A percentile compares a stretch with the other conserved stretches of the same genome.
Evolutionary conservation across 371 early-diverging fungal genomes (phyloP).

Genomic region (Mucor circinelloides): DNA sequence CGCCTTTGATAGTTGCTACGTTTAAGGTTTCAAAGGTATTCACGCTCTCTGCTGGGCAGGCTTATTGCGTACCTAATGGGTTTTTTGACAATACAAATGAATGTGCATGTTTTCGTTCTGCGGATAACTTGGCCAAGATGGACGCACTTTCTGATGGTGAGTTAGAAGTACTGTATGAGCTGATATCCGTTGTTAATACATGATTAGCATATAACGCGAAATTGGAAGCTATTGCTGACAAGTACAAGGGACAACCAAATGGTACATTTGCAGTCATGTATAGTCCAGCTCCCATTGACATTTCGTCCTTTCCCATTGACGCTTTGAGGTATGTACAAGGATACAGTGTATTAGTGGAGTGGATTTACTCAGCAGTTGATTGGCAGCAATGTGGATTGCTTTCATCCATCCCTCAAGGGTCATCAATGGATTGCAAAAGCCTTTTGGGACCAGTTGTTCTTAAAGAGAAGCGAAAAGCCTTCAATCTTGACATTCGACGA

Average conservation of each 20-base stretch:
- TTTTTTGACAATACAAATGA: conserved; percentile 13
- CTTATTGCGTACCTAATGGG: conserved; percentile 18
- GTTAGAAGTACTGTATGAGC: background rate
- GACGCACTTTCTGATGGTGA: conserved; percentile 15
- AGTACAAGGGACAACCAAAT: conserved; percentile 11
- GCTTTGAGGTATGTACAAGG: conserved; percentile 29
- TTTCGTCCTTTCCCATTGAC: conserved; percentile 24
- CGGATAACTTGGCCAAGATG: conserved; percentile 16
- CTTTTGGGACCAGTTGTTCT: conserved; percentile 28
- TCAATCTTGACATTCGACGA: conserved; percentile 4
- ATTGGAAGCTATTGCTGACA: conserved; percentile 17
- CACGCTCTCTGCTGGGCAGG: conserved; percentile 11
- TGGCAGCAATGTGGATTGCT: conserved; percentile 15
- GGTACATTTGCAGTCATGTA: conserved; percentile 32
- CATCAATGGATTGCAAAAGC: conserved; percentile 30
- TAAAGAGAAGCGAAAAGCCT: conserved; percentile 13
- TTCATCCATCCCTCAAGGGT: conserved; percentile 22
- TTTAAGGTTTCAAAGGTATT: conserved; percentile 23
- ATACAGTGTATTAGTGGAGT: too few relatives aligned
- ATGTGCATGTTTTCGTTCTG: conserved; percentile 19
- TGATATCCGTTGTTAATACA: conserved; percentile 24
- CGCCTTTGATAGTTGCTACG: conserved; percentile 14
- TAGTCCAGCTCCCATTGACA: conserved; percentile 22
- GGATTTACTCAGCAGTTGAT: too few relatives aligned
- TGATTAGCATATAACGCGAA: conserved; percentile 8